These are phyloP conservation scores for Acer yangbiense DNA, from an alignment of 345 rosid genomes.

Conservation along the genomic window DNA sequence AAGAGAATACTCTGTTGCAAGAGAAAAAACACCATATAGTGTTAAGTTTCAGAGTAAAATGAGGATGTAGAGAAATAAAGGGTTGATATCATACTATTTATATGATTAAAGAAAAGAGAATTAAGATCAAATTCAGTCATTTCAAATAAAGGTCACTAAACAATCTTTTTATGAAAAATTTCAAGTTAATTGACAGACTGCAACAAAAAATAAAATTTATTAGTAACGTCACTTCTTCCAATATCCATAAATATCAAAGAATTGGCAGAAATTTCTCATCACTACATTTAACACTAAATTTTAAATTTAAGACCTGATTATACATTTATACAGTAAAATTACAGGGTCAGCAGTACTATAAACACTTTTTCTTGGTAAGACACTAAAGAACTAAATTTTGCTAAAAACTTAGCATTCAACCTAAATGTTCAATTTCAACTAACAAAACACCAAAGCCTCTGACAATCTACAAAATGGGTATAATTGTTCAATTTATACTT, in stretches of 20 bases:
- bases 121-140: not conserved
- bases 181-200: not conserved
- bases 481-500: not conserved
- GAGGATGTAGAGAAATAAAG: slow-evolving; percentile 13
- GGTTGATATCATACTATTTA: not conserved
- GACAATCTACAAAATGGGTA: not conserved
- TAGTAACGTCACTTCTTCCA: not conserved
- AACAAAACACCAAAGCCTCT: not conserved
- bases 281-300: slow-evolving; percentile 6
- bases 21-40: slow-evolving; percentile 8
- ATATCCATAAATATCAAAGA: not conserved
- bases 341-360: not conserved
- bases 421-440: not conserved
- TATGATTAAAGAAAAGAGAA: not conserved
- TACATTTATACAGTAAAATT: not conserved
- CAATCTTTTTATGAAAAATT: not conserved
- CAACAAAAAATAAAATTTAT: not conserved
- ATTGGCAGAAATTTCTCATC: not conserved
- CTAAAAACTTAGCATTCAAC: not conserved
- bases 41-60: slow-evolving; percentile 19
- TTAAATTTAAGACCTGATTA: not conserved
- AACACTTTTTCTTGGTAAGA: not conserved
- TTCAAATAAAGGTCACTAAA: not conserved
- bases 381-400: not conserved
- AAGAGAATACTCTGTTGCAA: slow-evolving; percentile 70